Base-by-base conservation (phyloP, 2,329 filamentous ascomycete species). In the Penicillium sp. region DNA sequence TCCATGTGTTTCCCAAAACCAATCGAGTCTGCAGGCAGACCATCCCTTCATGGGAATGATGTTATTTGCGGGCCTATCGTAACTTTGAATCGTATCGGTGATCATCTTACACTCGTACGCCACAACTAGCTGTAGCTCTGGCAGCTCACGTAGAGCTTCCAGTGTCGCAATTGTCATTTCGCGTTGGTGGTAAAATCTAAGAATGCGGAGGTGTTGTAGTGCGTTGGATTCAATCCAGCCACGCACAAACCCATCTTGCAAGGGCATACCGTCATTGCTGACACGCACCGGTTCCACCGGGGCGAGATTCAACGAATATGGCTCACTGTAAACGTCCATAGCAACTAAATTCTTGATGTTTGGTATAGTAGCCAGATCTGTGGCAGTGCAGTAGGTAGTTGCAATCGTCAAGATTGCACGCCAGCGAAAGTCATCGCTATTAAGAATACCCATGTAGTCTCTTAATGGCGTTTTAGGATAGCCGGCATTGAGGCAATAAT, bases 181-280 rank as follows among this genome's bases (percentile, higher is more conserved):
- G 7, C 59, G 53, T 50, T 78, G 76, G 38, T 68, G 57, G 25
- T 65, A 65, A 41, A 80, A 59, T 42, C 73, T 63, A 33, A 80
- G 54, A 23, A 76, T 62, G 4, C 73, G 71, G 4, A 80, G 67
- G 50, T 77, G 68, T 43, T 68, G 66, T 55, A 80, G 76, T 6
- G 72, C 72, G 10, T 63, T 62, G 8, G 69, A 62, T 49, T 80
- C 77, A 25, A 73, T 63, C 78, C 78, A 80, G 15, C 71, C 71
- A 54, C 73, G 71, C 23, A 79, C 56, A 23, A 79, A 66, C 5
- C 77, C 71, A 58, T 79, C 74, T 51, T 71, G 72, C 35, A 80
- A 58, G 9, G 62, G 58, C 1, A 66, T 64, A 9, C 38, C 43
- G 8, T 56, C 31, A 58, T 31, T 6, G 61, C 42, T 47, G 49